Percentiles rank a stretch among this genome's conserved stretches.
phyloP scores from a whole-genome alignment of 768 basidiomycete species.

The Termitomyces sp. region DNA sequence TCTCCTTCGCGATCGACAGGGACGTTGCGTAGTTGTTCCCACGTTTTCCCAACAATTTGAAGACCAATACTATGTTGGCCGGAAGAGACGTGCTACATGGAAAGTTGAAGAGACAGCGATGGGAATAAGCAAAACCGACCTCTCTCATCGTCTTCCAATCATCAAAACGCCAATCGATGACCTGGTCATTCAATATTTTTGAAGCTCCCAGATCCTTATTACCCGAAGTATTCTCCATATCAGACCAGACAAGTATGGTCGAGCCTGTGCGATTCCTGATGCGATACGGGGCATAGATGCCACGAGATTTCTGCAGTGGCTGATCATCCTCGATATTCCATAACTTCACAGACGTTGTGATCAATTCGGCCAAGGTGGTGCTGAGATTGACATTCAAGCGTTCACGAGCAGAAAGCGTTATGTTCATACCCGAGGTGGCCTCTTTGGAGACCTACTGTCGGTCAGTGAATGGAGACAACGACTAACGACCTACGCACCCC shows the following conservation, averaged over 20 bases:
- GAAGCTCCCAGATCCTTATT: slow-evolving; percentile 45
- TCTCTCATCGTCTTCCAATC: slow-evolving; percentile 94
- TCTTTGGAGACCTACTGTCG: slow-evolving; percentile 48
- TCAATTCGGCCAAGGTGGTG: slow-evolving; percentile 84
- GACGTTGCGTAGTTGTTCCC: slow-evolving; percentile 85
- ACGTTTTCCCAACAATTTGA: slow-evolving; percentile 78
- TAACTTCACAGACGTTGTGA: slow-evolving; percentile 64
- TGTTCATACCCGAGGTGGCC: slow-evolving; percentile 44
- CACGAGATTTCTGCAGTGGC: slow-evolving; percentile 72
- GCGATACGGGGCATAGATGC: slow-evolving; percentile 89
- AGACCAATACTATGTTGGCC: slow-evolving; percentile 84
- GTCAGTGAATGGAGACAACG: background rate
- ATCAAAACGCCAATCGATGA: slow-evolving; percentile 93
- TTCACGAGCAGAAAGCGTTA: slow-evolving; percentile 69
- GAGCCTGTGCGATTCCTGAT: slow-evolving; percentile 89
- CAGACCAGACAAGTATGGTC: slow-evolving; percentile 82
- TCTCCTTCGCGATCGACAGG: slow-evolving; percentile 95
- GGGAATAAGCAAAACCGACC: slow-evolving; percentile 34
- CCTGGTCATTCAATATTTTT: slow-evolving; percentile 68
- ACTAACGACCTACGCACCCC: slow-evolving; percentile 35
- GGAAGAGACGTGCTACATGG: slow-evolving; percentile 51
- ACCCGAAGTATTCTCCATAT: slow-evolving; percentile 51
- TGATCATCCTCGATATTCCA: slow-evolving; percentile 72
- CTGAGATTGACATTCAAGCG: slow-evolving; percentile 89
- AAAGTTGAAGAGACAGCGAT: background rate